Evolutionary conservation across 305 asterid genomes (phyloP), one percentile per base, ranked within the genome.

Genomic region (Ilex paraguariensis): DNA sequence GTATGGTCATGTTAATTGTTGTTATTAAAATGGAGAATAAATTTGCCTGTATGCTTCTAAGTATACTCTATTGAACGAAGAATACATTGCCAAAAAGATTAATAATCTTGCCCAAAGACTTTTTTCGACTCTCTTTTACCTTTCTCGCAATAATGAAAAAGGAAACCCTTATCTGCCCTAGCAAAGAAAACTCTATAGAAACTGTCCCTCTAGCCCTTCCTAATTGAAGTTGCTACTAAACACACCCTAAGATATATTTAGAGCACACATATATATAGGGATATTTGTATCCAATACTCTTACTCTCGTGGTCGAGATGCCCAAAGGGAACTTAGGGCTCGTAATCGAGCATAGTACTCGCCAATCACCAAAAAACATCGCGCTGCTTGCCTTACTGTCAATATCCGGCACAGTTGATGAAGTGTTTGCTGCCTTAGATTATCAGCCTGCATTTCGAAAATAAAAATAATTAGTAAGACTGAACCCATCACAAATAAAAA

Each of bases 321-420:
- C 99, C 99, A 93, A 6, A 93, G 80, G 62, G 99, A 93, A 60
- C 99, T 93, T 40, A 90, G 78, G 48, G 99, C 88, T 60, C 99
- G 84, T 63, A 93, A 66, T 31, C 97, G 87, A 11, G 87, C 91
- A 72, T 93, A 82, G 78, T 93, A 93, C 70, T 93, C 97, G 45
- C 97, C 97, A 28, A 88, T 93, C 66, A 81, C 87, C 83, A 93
- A 63, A 74, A 90, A 91, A 56, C 97, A 88, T 15, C 85, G 74
- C 0, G 95, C 96, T 3, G 95, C 95, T 74, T 93, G 99, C 33
- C 97, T 81, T 2, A 90, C 83, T 0, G 99, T 93, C 75, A 93
- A 67, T 62, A 84, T 74, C 39, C 93, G 77, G 31, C 73, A 80
- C 31, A 93, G 81, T 51, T 86, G 95, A 58, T 93, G 96, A 61